Percentiles rank a stretch among this genome's conserved stretches.
These are phyloP conservation scores for Byssochlamys sp. DNA, from an alignment of 2,329 filamentous ascomycete species.

Conservation along the genomic window DNA sequence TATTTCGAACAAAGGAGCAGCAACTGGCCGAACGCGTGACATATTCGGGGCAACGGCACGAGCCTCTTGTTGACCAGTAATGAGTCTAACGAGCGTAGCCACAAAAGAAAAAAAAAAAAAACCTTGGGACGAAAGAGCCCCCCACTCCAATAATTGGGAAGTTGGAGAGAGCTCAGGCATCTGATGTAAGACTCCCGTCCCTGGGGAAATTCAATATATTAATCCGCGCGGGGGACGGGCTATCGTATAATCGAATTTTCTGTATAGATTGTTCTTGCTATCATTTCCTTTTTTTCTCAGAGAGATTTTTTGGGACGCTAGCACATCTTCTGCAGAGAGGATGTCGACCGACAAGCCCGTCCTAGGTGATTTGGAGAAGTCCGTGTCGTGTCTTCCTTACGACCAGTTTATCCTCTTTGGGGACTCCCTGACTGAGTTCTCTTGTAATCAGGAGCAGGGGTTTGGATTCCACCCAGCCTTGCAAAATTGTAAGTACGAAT, in stretches of 20 bases:
- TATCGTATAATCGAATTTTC: background rate
- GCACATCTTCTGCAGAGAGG: background rate
- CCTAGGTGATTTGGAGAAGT: background rate
- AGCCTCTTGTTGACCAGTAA: background rate
- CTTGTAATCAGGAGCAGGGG: slow-evolving; percentile 51
- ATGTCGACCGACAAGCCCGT: background rate
- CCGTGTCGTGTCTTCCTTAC: slow-evolving; percentile 37
- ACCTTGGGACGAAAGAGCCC: background rate
- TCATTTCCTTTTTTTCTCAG: background rate
- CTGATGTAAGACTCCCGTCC: background rate
- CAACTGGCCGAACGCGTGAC: background rate
- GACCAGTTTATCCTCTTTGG: slow-evolving; percentile 76
- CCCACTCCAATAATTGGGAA: background rate
- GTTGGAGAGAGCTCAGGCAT: background rate
- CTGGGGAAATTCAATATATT: background rate
- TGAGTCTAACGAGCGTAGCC: background rate
- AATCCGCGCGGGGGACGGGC: background rate
- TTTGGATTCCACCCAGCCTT: slow-evolving; percentile 67
- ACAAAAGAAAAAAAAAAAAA: background rate
- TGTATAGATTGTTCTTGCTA: background rate
- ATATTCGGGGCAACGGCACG: background rate
- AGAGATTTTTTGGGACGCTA: background rate
- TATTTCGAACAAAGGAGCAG: background rate
- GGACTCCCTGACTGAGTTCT: slow-evolving; percentile 73
- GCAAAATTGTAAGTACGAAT: slow-evolving; percentile 51